These are phyloP conservation scores for Camellia granthamiana DNA, from an alignment of 148 eudicot species.

Conservation along the genomic window DNA sequence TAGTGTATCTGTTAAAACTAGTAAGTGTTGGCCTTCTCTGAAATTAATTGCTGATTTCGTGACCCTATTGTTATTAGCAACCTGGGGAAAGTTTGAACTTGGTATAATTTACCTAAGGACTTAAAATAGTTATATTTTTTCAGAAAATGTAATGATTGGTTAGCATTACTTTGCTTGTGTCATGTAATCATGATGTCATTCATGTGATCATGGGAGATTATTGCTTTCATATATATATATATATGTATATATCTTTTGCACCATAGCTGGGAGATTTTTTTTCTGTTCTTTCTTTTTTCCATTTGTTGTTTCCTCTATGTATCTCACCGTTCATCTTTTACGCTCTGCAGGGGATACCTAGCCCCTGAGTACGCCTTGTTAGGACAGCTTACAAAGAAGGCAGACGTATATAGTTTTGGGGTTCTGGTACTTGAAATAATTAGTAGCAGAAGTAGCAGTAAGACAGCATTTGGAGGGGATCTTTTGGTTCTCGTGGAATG, in stretches of 20 bases:
- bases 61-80: neutral
- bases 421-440: slow-evolving; percentile 59
- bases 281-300: neutral
- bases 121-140: neutral
- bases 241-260: neutral
- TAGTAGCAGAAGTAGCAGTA: slow-evolving; percentile 53
- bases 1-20: neutral
- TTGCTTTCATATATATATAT: neutral
- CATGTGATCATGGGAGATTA: neutral
- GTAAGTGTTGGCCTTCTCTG: neutral
- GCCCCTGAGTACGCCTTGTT: slow-evolving; percentile 54
- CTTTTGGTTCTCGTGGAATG: slow-evolving; percentile 46
- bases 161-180: neutral
- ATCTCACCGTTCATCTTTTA: neutral
- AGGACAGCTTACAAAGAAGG: slow-evolving; percentile 55
- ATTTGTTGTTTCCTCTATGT: neutral
- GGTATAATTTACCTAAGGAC: neutral
- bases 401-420: slow-evolving; percentile 66
- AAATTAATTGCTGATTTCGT: neutral
- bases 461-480: slow-evolving; percentile 44
- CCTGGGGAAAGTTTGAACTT: neutral
- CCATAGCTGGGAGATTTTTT: neutral
- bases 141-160: neutral
- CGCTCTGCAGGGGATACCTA: slow-evolving; percentile 47
- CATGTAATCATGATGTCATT: neutral